These are phyloP conservation scores for Xylaria sp. DNA, from an alignment of 2,329 filamentous ascomycete species.

Conservation along the genomic window DNA sequence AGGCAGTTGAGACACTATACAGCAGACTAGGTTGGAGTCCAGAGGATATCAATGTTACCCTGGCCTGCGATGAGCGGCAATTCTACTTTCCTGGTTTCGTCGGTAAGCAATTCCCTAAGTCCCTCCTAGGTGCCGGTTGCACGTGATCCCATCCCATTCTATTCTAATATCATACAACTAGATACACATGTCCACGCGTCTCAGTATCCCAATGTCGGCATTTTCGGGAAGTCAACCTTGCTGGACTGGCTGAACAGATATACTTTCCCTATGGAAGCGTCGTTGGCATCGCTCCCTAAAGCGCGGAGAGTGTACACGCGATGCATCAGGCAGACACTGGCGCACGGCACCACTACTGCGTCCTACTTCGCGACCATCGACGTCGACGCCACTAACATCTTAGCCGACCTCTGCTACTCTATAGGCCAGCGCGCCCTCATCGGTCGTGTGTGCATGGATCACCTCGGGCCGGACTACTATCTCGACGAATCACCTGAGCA, in stretches of 20 bases:
- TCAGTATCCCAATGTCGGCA: conserved; percentile 92
- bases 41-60: conserved; percentile 52
- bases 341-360: conserved; percentile 91
- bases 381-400: conserved; percentile 87
- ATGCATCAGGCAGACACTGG: conserved; percentile 81
- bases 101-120: conserved; percentile 58
- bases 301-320: conserved; percentile 79
- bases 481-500: conserved; percentile 73
- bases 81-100: conserved; percentile 90
- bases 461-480: conserved; percentile 79
- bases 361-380: conserved; percentile 95
- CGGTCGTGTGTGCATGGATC: conserved; percentile 96
- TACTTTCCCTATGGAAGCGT: conserved; percentile 92
- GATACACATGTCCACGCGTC: conserved; percentile 96
- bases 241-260: conserved; percentile 94
- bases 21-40: conserved; percentile 58
- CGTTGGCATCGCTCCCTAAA: conserved; percentile 70
- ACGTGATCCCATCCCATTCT: not conserved
- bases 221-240: conserved; percentile 93
- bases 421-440: conserved; percentile 90
- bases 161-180: conserved; percentile 51
- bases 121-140: not conserved
- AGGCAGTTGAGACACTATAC: conserved; percentile 51
- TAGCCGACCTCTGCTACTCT: conserved; percentile 82
- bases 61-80: conserved; percentile 57